A percentile compares a stretch with the other conserved stretches of the same genome.
These are phyloP conservation scores for Rhododendron henanense DNA, from an alignment of 148 eudicot genomes.

Conservation along the genomic window DNA sequence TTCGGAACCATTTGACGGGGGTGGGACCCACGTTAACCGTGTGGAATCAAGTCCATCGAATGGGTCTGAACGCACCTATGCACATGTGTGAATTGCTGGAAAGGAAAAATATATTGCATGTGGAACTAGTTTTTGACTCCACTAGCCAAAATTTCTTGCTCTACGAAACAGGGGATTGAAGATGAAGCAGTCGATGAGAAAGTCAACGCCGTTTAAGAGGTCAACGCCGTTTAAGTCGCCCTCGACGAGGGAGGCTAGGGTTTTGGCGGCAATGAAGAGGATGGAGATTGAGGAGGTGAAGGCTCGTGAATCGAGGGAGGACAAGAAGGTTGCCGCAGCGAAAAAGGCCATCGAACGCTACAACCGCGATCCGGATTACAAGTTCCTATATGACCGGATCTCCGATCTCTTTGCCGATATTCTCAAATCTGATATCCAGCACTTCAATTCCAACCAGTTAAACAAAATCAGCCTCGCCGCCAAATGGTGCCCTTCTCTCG, in stretches of 20 bases:
- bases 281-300: background rate
- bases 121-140: too few species aligned
- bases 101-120: too few species aligned
- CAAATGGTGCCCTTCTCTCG: background rate
- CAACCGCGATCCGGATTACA: background rate
- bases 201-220: background rate
- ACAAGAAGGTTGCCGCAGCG: background rate
- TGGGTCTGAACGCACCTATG: too few species aligned
- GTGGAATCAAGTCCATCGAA: too few species aligned
- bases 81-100: too few species aligned
- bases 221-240: too few species aligned
- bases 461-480: background rate
- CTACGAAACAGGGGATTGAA: background rate
- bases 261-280: background rate
- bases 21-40: too few species aligned
- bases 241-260: background rate
- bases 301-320: background rate
- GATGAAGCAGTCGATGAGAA: background rate
- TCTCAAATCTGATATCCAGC: background rate
- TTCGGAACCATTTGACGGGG: too few species aligned
- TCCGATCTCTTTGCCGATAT: background rate
- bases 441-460: background rate
- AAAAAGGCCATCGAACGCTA: background rate
- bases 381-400: background rate
- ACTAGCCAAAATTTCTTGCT: too few species aligned